Evolutionary conservation across 2,329 filamentous ascomycete genomes (phyloP).

Genomic region (Proliferodiscus dingleyae): DNA sequence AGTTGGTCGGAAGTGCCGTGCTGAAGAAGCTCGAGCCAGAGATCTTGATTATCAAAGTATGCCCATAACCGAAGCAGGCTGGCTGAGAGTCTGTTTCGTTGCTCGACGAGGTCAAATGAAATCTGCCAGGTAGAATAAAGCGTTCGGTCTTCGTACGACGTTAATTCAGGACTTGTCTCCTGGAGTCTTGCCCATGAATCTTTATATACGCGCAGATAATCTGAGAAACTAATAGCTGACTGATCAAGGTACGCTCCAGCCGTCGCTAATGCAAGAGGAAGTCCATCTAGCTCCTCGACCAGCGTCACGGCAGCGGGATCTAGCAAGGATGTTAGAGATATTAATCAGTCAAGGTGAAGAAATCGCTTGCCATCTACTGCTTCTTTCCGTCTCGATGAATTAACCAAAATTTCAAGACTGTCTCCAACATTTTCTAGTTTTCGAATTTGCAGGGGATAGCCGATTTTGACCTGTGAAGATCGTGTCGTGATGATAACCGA

Average conservation of each 20-base stretch:
- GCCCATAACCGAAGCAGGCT: conserved; percentile 37
- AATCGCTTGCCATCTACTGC: conserved; percentile 3
- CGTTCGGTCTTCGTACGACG: conserved; percentile 35
- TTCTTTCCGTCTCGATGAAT: conserved; percentile 8
- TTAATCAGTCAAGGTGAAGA: conserved; percentile 1
- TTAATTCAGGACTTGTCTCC: conserved; percentile 30
- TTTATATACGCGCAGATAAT: conserved; percentile 38
- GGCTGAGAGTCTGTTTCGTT: conserved; percentile 23
- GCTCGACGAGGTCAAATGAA: conserved; percentile 35
- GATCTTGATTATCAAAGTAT: conserved; percentile 39
- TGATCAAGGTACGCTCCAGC: conserved; percentile 41
- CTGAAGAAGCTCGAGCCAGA: conserved; percentile 41
- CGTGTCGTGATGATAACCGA: conserved; percentile 17
- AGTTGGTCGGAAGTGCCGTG: conserved; percentile 13
- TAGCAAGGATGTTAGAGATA: conserved; percentile 8
- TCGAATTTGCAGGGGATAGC: too few species aligned
- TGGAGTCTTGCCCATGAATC: conserved; percentile 36
- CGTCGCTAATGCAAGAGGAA: conserved; percentile 43
- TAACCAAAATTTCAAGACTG: conserved; percentile 12
- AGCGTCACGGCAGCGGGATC: conserved; percentile 12
- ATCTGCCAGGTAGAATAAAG: conserved; percentile 38
- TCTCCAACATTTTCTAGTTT: too few species aligned
- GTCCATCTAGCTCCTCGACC: conserved; percentile 34
- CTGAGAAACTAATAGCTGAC: conserved; percentile 37
- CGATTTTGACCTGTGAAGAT: conserved; percentile 9